Percentiles rank a stretch among this genome's conserved stretches.
Conservation (phyloP, 768 basidiomycete genomes). For the Amanita subjunquillea region DNA sequence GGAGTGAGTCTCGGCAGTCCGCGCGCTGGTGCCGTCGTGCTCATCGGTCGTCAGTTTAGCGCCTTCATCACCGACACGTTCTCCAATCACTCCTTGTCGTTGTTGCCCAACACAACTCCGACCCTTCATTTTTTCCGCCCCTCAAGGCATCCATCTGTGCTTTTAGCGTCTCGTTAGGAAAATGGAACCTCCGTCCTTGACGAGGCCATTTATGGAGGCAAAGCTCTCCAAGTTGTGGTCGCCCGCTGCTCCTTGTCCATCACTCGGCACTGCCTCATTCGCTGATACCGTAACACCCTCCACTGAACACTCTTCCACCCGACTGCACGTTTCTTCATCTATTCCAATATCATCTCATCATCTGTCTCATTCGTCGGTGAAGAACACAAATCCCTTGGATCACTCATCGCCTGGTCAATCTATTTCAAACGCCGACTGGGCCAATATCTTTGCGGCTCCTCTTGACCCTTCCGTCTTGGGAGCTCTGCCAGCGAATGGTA, state of each 20-base stretch:
- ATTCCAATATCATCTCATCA: conserved; percentile 6
- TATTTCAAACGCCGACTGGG: conserved; percentile 34
- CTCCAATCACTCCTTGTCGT: background rate
- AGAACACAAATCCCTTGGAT: conserved; percentile 6
- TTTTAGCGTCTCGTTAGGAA: background rate
- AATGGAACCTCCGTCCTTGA: conserved; percentile 1
- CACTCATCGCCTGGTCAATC: conserved; percentile 10
- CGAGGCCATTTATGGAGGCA: background rate
- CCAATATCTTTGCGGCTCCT: conserved; percentile 47
- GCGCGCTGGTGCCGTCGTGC: background rate
- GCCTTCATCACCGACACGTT: conserved; percentile 5
- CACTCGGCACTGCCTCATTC: background rate
- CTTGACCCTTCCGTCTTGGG: conserved; percentile 52
- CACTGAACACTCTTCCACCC: background rate
- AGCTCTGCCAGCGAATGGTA: conserved; percentile 49
- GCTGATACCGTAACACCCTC: background rate
- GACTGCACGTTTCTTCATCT: conserved; percentile 1
- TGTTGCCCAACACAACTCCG: background rate
- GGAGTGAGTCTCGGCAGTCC: conserved; percentile 5
- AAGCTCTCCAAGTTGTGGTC: conserved; percentile 4
- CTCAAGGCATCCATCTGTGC: background rate
- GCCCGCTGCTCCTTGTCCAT: background rate
- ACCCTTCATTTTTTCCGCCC: background rate
- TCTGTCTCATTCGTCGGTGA: background rate
- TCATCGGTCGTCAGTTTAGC: conserved; percentile 1